Conservation (phyloP, 345 rosid species). For the Sapria himalayana region DNA sequence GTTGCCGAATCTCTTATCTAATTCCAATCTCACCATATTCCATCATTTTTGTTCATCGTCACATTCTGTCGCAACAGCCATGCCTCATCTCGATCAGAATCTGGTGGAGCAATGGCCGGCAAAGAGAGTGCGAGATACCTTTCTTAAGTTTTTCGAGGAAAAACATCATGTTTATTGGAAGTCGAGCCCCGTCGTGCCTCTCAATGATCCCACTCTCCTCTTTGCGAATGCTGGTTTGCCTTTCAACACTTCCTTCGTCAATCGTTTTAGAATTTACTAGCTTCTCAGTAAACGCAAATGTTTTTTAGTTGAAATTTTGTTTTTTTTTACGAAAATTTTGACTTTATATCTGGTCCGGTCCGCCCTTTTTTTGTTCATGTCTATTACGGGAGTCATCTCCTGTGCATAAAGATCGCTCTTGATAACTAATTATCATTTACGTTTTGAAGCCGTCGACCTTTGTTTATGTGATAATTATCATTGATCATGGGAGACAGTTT, state of each 20-base stretch:
- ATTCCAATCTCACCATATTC: too few relatives aligned
- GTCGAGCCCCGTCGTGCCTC: conserved; percentile 88
- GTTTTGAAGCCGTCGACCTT: too few relatives aligned
- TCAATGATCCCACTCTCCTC: conserved; percentile 77
- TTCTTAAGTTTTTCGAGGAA: conserved; percentile 38
- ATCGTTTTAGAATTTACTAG: not conserved
- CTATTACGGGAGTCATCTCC: too few relatives aligned
- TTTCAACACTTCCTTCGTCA: not conserved
- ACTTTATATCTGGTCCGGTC: too few relatives aligned
- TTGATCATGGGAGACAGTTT: too few relatives aligned
- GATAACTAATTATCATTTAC: too few relatives aligned
- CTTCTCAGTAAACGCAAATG: too few relatives aligned
- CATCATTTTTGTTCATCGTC: not conserved
- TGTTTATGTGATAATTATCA: too few relatives aligned
- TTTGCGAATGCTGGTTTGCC: conserved; percentile 76
- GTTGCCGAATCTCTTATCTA: too few relatives aligned
- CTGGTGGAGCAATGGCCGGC: conserved; percentile 37
- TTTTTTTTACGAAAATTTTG: not conserved
- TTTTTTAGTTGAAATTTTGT: not conserved
- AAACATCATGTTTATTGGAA: conserved; percentile 59
- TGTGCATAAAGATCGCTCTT: too few relatives aligned
- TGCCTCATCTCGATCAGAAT: conserved; percentile 10
- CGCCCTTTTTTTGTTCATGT: too few relatives aligned
- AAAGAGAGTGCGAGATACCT: conserved; percentile 54
- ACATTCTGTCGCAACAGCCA: conserved; percentile 2